Evolutionary conservation across 225 moss, liverwort and hornwort genomes (phyloP).

Genomic region (Pleurozium schreberi): DNA sequence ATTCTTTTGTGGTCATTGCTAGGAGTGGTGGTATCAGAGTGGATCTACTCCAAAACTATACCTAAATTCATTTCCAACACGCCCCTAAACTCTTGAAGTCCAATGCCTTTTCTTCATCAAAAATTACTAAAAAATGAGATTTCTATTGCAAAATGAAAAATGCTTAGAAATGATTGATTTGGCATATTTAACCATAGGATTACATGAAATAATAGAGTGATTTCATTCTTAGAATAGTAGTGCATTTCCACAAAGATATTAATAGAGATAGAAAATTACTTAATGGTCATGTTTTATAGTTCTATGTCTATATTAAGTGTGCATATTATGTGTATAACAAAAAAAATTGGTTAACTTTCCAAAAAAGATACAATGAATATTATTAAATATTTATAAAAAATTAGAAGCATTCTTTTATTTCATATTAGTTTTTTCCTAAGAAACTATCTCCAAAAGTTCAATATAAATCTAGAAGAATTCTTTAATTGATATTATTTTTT

Average conservation of each 20-base stretch:
- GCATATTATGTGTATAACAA: neutral
- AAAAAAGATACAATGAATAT: neutral
- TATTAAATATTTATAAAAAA: neutral
- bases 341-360: neutral
- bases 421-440: neutral
- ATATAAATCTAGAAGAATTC: too few species aligned
- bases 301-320: neutral
- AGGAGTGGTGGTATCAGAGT: neutral
- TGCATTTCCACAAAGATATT: accelerated
- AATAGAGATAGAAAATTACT: neutral
- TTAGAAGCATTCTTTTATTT: accelerated
- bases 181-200: too few species aligned
- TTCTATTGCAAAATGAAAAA: too few species aligned
- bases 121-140: too few species aligned
- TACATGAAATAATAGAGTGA: neutral
- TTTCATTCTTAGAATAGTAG: neutral
- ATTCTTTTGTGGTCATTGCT: neutral
- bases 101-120: too few species aligned
- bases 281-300: neutral
- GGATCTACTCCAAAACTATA: neutral
- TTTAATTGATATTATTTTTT: too few species aligned
- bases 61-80: neutral
- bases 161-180: too few species aligned
- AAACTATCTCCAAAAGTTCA: too few species aligned
- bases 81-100: too few species aligned